Conservation (phyloP, 2,329 filamentous ascomycete genomes). For the Alternaria incomplexa region DNA sequence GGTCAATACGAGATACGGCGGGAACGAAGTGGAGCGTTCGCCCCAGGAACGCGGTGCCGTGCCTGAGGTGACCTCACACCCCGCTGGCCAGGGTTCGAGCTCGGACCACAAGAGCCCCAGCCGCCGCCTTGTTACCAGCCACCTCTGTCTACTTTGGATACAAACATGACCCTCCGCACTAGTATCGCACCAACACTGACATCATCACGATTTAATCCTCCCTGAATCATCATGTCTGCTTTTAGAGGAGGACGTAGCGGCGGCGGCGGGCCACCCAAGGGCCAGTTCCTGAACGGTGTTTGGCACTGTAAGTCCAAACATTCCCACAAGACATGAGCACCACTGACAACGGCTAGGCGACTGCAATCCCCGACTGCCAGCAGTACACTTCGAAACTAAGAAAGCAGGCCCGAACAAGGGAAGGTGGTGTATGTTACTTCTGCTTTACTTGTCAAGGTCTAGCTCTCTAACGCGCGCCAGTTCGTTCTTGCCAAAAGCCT, state of each 20-base stretch:
- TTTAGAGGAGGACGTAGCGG: conserved; percentile 14
- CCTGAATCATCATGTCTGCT: conserved; percentile 22
- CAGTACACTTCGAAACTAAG: conserved; percentile 62
- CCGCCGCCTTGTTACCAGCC: background rate
- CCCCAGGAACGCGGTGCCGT: background rate
- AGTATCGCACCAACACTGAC: background rate
- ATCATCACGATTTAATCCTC: background rate
- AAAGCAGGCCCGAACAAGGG: conserved; percentile 64
- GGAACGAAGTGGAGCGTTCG: conserved; percentile 2
- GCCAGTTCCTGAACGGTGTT: conserved; percentile 30
- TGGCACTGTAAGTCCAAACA: conserved; percentile 32
- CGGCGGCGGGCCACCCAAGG: conserved; percentile 16
- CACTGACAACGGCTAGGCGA: conserved; percentile 51
- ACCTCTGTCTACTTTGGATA: background rate
- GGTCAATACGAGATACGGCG: background rate
- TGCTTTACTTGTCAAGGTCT: background rate
- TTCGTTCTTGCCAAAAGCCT: conserved; percentile 64
- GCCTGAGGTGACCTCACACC: background rate
- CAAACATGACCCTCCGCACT: background rate
- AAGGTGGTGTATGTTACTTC: conserved; percentile 52
- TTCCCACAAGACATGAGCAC: background rate
- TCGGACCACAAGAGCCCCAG: background rate
- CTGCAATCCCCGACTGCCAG: conserved; percentile 61
- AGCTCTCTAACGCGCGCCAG: conserved; percentile 25
- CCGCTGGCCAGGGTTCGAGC: background rate